Percentiles rank a stretch among this genome's conserved stretches.
phyloP scores from a whole-genome alignment of 306 rosid species.

The Pterocarpus macrocarpus region DNA sequence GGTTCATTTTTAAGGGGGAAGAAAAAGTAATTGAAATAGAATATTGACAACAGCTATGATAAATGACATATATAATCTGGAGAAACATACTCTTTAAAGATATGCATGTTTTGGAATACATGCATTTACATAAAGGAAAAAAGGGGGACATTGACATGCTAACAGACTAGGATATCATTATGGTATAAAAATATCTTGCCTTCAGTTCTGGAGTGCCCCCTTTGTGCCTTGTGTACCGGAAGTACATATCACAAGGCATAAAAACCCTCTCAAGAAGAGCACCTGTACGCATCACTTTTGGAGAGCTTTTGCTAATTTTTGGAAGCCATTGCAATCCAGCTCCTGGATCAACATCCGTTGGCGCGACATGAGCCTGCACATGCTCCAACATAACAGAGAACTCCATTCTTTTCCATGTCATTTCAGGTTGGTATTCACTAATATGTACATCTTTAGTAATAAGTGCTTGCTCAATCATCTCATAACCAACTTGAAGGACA shows the following conservation, averaged over 20 bases:
- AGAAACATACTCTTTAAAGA: constrained; percentile 33
- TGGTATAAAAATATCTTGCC: constrained; percentile 53
- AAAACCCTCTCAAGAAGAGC: constrained; percentile 99
- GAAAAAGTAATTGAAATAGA: constrained; percentile 29
- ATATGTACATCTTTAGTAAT: constrained; percentile 66
- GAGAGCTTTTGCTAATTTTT: constrained; percentile 89
- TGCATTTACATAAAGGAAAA: not conserved
- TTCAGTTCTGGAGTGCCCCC: constrained; percentile 97
- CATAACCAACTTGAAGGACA: constrained; percentile 88
- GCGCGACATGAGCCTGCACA: constrained; percentile 99
- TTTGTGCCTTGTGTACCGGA: constrained; percentile 93
- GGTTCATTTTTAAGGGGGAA: not conserved
- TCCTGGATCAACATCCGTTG: constrained; percentile 99
- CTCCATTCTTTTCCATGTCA: constrained; percentile 97
- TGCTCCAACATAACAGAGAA: constrained; percentile 95
- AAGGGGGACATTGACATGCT: not conserved
- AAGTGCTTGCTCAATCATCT: constrained; percentile 95
- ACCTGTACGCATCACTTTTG: constrained; percentile 98
- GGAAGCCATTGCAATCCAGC: constrained; percentile 99
- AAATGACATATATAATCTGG: constrained; percentile 35
- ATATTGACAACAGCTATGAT: constrained; percentile 36
- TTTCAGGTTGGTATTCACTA: constrained; percentile 85
- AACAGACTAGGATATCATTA: constrained; percentile 11
- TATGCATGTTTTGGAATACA: constrained; percentile 14
- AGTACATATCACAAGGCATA: constrained; percentile 99